Evolutionary conservation across 2,329 filamentous ascomycete genomes (phyloP), one percentile per base, ranked within the genome.

Genomic region (Trichoderma harzianum): DNA sequence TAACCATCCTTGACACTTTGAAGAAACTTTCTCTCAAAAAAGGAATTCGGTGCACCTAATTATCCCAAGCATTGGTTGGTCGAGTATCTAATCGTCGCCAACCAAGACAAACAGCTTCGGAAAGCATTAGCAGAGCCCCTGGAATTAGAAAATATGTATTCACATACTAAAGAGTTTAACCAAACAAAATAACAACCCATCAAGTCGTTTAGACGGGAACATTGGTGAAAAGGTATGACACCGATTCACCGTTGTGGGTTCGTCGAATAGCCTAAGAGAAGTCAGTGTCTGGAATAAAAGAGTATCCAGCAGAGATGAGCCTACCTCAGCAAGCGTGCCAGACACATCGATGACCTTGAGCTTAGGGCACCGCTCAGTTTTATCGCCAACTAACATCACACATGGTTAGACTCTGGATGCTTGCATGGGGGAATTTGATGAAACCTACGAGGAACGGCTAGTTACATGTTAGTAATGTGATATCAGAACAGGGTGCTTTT

Each of bases 321-420:
- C 60, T 78, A 84, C 83, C 81, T 87, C 91, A n/a, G 90, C 91
- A 72, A 93, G 84, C 43, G 94, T 97, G 55, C 93, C 92, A 77
- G 92, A 94, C 77, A 98, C 93, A 82, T 98, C 95, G 80, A 98
- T 97, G 71, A 95, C 95, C 82, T 94, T 91, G 74, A 98, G 89
- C 82, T 93, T 92, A 72, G 90, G 87, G 82, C 95, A 97, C 55
- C 87, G 83, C 78, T 91, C 89, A 80, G 92, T 91, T 86, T 97
- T 95, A 80, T 94, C 92, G 74, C 91, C 89, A 75, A 94, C 80
- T 81, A 61, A 60, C 34, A 73, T 57, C 18, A 61, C 28, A n/a
- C 36, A 65, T 60, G 14, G 30, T 72, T 62, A 72, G 70, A 53
- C 7, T 36, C 57, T 18, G 43, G 21, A 34, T 14, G 18, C 21